Base-by-base conservation (phyloP, 345 rosid species). In the Eucalyptus sp. region DNA sequence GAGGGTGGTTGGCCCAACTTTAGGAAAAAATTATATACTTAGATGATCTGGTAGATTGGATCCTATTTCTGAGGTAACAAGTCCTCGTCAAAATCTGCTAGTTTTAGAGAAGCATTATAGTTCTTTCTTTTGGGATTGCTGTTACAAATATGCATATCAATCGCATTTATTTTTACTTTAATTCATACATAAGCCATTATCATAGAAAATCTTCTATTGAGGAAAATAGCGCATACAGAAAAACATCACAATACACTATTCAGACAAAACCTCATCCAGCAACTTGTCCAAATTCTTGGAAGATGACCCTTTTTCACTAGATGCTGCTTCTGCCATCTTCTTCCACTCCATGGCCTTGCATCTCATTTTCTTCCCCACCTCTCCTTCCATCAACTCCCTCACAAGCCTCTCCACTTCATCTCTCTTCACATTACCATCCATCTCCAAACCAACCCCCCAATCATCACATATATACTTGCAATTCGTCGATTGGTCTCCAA, bases 381-480 rank as follows among this genome's bases (percentile, higher is more conserved):
- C 86, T 46, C 86, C 52, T 29, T 84, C 86, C 52, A 84, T 84
- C 22, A 84, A 43, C 50, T 84, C 52, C 33, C 86, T 84, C 52
- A 84, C 86, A 24, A 84, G 86, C 52, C 86, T 84, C 37, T 84
- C 86, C 52, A 84, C 50, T 52, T 87, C 88, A 24, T 90, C 91
- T 56, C 94, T 91, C 83, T 87, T 93, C 17, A 90, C 94, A 41
- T 93, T 60, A 7, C 46, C 86, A 37, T 71, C 83, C 46, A 71
- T 71, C 83, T 71, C 83, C 46, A 71, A 37, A 88, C 95, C 94
- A 4, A 93, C 80, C 58, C 88, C 90, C 94, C 94, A 94, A 18
- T 90, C 89, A 27, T 29, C 87, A 86, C 93, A 93, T 9, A 90
- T 62, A 24, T 88, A 92, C 89, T 87, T 13, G 54, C 91, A 87